Conservation (phyloP, 495 filamentous ascomycete species). For the Letharia lupina region DNA sequence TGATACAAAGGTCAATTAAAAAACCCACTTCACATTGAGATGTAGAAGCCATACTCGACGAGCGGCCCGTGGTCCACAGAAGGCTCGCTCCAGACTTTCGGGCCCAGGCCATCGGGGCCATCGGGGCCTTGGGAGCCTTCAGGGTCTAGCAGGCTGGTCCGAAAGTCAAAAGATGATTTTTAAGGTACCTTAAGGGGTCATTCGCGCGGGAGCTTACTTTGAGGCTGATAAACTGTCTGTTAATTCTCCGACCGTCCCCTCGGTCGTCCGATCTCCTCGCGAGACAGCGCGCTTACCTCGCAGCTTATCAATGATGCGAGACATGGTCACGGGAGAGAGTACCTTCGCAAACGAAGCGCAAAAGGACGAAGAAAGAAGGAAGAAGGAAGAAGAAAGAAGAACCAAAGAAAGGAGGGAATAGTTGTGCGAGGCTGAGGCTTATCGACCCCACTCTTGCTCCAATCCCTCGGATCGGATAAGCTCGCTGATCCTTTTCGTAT, state of each 20-base stretch:
- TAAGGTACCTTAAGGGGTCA: neutral
- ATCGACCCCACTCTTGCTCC: too few relatives aligned
- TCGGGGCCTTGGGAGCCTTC: neutral
- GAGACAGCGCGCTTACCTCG: neutral
- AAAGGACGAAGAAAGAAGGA: neutral
- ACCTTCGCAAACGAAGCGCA: neutral
- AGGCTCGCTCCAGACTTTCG: slow-evolving; percentile 1
- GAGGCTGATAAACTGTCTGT: neutral
- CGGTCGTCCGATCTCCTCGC: neutral
- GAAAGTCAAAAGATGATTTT: neutral
- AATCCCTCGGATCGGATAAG: too few relatives aligned
- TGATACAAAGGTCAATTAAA: neutral
- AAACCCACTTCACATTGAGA: neutral
- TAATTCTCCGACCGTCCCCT: neutral
- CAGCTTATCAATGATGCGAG: neutral
- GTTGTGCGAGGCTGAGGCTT: too few relatives aligned
- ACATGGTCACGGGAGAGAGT: neutral
- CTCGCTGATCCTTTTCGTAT: too few relatives aligned
- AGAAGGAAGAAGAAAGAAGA: neutral
- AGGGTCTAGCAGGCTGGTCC: neutral
- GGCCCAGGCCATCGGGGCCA: neutral
- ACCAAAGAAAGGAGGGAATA: neutral
- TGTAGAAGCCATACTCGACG: neutral
- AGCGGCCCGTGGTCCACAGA: neutral
- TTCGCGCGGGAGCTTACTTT: neutral